Evolutionary conservation across 228 moss, liverwort and hornwort species (phyloP).

Genomic region (Sphagnum magellanicum): DNA sequence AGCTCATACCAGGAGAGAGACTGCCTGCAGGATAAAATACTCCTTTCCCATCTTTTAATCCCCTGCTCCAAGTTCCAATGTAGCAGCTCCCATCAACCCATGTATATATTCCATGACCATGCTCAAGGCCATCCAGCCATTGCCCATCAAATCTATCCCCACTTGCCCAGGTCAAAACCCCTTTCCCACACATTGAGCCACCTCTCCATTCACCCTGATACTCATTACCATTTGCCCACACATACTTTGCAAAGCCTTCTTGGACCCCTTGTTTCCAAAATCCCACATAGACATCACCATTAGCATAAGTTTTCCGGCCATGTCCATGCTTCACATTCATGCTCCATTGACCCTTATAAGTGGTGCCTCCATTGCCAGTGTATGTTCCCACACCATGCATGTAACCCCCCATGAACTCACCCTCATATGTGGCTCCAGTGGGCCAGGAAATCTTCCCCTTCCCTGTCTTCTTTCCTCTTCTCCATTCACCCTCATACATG

Average conservation of each 20-base stretch:
- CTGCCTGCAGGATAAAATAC: slow-evolving; percentile 90
- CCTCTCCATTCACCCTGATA: slow-evolving; percentile 94
- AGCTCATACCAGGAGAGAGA: slow-evolving; percentile 39
- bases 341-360: slow-evolving; percentile 93
- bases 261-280: slow-evolving; percentile 94
- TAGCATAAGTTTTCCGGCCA: slow-evolving; percentile 85
- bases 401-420: slow-evolving; percentile 90
- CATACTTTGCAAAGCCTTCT: slow-evolving; percentile 78
- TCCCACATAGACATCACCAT: slow-evolving; percentile 94
- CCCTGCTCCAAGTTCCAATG: slow-evolving; percentile 95
- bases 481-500: slow-evolving; percentile 99
- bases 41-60: slow-evolving; percentile 93
- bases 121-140: slow-evolving; percentile 95
- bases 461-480: slow-evolving; percentile 92
- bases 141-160: slow-evolving; percentile 94
- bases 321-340: slow-evolving; percentile 96
- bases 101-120: slow-evolving; percentile 85
- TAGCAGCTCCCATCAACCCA: slow-evolving; percentile 86
- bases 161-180: slow-evolving; percentile 77
- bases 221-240: slow-evolving; percentile 86
- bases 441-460: slow-evolving; percentile 99
- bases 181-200: slow-evolving; percentile 88
- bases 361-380: slow-evolving; percentile 85
- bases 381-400: slow-evolving; percentile 98
- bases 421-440: slow-evolving; percentile 95